Evolutionary conservation across 179 eudicot genomes (phyloP).

Genomic region (Dionaea muscipula): DNA sequence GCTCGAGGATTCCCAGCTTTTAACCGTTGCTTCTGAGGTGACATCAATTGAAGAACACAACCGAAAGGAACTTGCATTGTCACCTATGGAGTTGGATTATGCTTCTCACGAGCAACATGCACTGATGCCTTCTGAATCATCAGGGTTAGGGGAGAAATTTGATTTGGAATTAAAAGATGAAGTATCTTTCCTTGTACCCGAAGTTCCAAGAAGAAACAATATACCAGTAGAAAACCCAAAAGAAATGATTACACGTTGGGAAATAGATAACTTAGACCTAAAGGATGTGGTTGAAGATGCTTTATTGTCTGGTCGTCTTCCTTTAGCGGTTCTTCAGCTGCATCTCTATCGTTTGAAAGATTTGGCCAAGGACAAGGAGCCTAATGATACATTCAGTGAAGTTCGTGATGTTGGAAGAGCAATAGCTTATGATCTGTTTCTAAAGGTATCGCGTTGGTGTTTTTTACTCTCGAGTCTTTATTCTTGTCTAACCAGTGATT

Average conservation of each 20-base stretch:
- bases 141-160: conserved; percentile 18
- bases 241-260: conserved; percentile 98
- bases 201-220: conserved; percentile 24
- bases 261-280: conserved; percentile 58
- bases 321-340: conserved; percentile 87
- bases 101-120: conserved; percentile 36
- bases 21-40: conserved; percentile 23
- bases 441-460: conserved; percentile 45
- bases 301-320: conserved; percentile 83
- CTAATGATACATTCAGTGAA: conserved; percentile 69
- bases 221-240: conserved; percentile 61
- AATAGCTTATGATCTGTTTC: conserved; percentile 74
- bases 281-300: conserved; percentile 83
- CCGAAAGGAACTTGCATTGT: conserved; percentile 23
- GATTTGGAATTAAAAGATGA: conserved; percentile 27
- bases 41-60: conserved; percentile 21
- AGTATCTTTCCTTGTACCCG: conserved; percentile 28
- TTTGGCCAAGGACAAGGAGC: conserved; percentile 36
- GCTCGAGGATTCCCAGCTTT: conserved; percentile 29
- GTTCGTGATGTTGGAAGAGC: conserved; percentile 85
- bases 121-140: conserved; percentile 38
- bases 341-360: conserved; percentile 60
- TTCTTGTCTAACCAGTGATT: not conserved
- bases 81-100: conserved; percentile 23
- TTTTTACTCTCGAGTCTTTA: conserved; percentile 8